Evolutionary conservation across 2,329 filamentous ascomycete genomes (phyloP).

Genomic region (Paraphaeosphaeria sporulosa): DNA sequence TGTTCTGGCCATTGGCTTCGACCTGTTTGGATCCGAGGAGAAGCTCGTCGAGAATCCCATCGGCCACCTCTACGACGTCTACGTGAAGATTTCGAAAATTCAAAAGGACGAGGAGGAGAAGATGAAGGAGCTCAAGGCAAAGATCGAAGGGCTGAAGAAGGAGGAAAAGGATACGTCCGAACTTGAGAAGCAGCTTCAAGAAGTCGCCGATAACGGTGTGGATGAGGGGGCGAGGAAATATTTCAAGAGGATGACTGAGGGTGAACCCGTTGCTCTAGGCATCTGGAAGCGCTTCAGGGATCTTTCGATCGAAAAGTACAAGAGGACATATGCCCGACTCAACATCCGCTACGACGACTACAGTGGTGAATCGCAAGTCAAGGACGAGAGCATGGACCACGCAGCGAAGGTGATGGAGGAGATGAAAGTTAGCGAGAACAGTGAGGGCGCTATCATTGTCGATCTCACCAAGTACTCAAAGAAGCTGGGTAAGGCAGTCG

Average conservation of each 20-base stretch:
- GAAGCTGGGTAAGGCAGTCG: conserved; percentile 71
- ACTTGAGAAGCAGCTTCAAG: conserved; percentile 51
- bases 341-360: conserved; percentile 73
- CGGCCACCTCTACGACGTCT: conserved; percentile 82
- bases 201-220: conserved; percentile 36
- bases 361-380: conserved; percentile 73
- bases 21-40: conserved; percentile 77
- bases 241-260: conserved; percentile 73
- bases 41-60: conserved; percentile 76
- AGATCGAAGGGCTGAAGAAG: conserved; percentile 45
- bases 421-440: conserved; percentile 68
- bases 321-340: conserved; percentile 68
- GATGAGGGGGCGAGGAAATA: conserved; percentile 78
- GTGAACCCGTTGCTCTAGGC: conserved; percentile 64
- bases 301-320: conserved; percentile 70
- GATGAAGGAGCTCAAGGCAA: conserved; percentile 64
- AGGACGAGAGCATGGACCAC: conserved; percentile 66
- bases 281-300: conserved; percentile 71
- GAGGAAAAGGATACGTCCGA: conserved; percentile 53
- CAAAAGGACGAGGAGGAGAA: conserved; percentile 71
- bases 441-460: conserved; percentile 72
- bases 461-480: conserved; percentile 75
- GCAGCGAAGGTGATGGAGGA: conserved; percentile 67
- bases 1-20: conserved; percentile 75
- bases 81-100: conserved; percentile 75